Conservation (phyloP, 2,329 filamentous ascomycete genomes). For the Laburnicola sp. region DNA sequence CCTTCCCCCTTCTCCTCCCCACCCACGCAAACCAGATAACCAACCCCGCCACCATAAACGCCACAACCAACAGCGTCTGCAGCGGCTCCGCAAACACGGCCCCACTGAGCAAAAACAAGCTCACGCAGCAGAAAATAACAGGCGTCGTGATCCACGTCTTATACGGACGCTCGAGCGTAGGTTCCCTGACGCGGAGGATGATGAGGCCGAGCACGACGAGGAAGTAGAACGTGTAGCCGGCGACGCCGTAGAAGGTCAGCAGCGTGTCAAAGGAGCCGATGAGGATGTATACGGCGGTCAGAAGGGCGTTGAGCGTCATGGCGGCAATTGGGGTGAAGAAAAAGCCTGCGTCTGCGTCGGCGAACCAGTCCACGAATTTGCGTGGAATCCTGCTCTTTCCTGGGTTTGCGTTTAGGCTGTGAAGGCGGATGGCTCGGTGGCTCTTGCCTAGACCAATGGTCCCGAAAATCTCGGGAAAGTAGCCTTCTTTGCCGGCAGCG, state of each 20-base stretch:
- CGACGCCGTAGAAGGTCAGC: conserved; percentile 95
- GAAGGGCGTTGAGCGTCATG: conserved; percentile 74
- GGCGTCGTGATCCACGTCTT: conserved; percentile 96
- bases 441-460: conserved; percentile 69
- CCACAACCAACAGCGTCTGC: conserved; percentile 84
- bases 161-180: conserved; percentile 85
- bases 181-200: conserved; percentile 83
- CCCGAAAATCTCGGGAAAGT: conserved; percentile 81
- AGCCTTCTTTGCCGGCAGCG: conserved; percentile 92
- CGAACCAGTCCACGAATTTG: conserved; percentile 37
- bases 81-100: conserved; percentile 89
- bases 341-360: conserved; percentile 71
- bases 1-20: conserved; percentile 51
- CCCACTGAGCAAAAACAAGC: conserved; percentile 83
- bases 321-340: conserved; percentile 96
- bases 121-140: conserved; percentile 98
- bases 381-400: conserved; percentile 25
- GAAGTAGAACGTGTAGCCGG: conserved; percentile 97
- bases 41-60: conserved; percentile 80
- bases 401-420: conserved; percentile 25
- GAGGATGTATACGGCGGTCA: conserved; percentile 77
- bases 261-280: conserved; percentile 91
- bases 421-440: conserved; percentile 43
- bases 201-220: conserved; percentile 91
- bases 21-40: conserved; percentile 90